Evolutionary conservation across 2,329 filamentous ascomycete genomes (phyloP).

Genomic region (Penicillium paneum): DNA sequence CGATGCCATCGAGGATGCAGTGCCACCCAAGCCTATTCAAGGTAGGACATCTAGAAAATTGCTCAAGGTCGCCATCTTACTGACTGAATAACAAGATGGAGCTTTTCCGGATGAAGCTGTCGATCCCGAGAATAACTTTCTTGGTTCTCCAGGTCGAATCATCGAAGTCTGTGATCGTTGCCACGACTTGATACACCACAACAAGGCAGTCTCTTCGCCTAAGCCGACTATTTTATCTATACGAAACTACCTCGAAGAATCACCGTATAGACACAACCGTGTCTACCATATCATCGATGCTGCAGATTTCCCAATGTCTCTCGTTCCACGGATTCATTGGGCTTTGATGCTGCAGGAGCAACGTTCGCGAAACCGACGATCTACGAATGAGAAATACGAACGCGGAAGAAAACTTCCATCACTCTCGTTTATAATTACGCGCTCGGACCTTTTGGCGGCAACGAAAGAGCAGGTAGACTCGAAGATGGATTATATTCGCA

Average conservation of each 20-base stretch:
- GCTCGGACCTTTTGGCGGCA: slow-evolving; percentile 80
- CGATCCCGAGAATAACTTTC: slow-evolving; percentile 18
- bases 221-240: slow-evolving; percentile 81
- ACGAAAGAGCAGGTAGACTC: slow-evolving; percentile 78
- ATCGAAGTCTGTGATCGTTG: slow-evolving; percentile 73
- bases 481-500: slow-evolving; percentile 79
- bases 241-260: slow-evolving; percentile 79
- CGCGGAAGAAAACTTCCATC: slow-evolving; percentile 70
- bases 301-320: slow-evolving; percentile 92
- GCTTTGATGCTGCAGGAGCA: slow-evolving; percentile 69
- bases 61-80: neutral
- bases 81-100: slow-evolving; percentile 16
- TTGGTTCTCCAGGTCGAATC: slow-evolving; percentile 17
- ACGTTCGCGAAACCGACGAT: slow-evolving; percentile 75
- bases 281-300: slow-evolving; percentile 95
- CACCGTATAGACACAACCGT: slow-evolving; percentile 85
- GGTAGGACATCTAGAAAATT: slow-evolving; percentile 6
- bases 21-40: slow-evolving; percentile 14
- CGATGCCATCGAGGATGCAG: neutral
- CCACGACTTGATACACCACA: slow-evolving; percentile 75
- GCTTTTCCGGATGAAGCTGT: slow-evolving; percentile 23
- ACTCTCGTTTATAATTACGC: slow-evolving; percentile 85
- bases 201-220: slow-evolving; percentile 65
- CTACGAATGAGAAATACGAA: slow-evolving; percentile 63
- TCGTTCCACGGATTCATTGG: slow-evolving; percentile 72